Conservation (phyloP, 306 rosid genomes). For the Luffa aegyptiaca region DNA sequence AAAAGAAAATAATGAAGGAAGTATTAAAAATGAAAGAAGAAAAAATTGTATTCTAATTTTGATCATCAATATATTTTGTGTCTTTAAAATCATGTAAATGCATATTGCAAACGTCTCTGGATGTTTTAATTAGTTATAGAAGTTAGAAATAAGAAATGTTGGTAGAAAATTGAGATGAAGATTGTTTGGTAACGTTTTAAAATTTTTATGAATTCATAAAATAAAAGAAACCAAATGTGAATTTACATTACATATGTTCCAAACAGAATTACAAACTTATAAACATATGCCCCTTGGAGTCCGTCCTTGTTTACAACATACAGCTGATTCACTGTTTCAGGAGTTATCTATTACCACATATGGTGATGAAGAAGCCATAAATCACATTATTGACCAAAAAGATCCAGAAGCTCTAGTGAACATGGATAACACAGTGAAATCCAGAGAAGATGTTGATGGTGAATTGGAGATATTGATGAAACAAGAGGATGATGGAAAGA, state of each 20-base stretch:
- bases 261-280: not conserved
- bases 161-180: not conserved
- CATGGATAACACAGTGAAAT: conserved; percentile 16
- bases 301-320: not conserved
- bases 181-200: not conserved
- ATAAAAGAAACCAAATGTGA: not conserved
- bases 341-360: conserved; percentile 14
- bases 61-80: not conserved
- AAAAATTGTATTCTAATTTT: not conserved
- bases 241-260: not conserved
- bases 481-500: conserved; percentile 1
- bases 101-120: not conserved
- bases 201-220: not conserved
- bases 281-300: not conserved
- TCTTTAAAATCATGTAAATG: not conserved
- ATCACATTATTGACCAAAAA: conserved; percentile 2
- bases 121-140: not conserved
- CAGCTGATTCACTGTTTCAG: conserved; percentile 18
- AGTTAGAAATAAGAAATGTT: not conserved
- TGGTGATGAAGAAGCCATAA: conserved; percentile 16
- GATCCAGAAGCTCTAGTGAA: not conserved
- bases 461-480: conserved; percentile 7
- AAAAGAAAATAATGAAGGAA: not conserved
- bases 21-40: not conserved
- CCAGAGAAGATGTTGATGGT: conserved; percentile 13